Percentiles rank a stretch among this genome's conserved stretches.
Conservation (phyloP, 108 stramenopile genomes). For the Cylindrotheca closterium region DNA sequence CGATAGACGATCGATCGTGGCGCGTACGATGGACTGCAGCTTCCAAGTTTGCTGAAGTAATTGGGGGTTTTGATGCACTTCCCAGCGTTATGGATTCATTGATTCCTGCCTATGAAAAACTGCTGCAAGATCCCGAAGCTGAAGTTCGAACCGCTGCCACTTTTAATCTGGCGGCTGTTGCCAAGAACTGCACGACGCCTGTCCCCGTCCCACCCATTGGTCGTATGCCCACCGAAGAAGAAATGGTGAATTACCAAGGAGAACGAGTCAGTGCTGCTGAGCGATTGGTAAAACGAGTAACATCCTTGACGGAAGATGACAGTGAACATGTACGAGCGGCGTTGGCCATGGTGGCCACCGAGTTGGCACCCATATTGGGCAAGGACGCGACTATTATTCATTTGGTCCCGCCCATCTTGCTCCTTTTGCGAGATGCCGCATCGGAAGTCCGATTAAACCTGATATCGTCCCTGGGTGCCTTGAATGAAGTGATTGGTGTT, state of each 20-base stretch:
- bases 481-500: slow-evolving; percentile 95
- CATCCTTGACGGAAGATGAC: slow-evolving; percentile 81
- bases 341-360: slow-evolving; percentile 91
- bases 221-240: slow-evolving; percentile 15
- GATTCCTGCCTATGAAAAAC: slow-evolving; percentile 83
- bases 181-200: slow-evolving; percentile 47
- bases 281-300: slow-evolving; percentile 74
- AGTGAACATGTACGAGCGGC: slow-evolving; percentile 90
- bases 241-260: slow-evolving; percentile 23
- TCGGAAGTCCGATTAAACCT: slow-evolving; percentile 96
- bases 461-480: slow-evolving; percentile 86
- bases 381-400: slow-evolving; percentile 83
- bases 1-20: slow-evolving; percentile 93
- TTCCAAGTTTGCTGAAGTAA: slow-evolving; percentile 81
- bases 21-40: slow-evolving; percentile 95
- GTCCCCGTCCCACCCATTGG: slow-evolving; percentile 51
- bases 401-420: slow-evolving; percentile 93
- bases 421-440: slow-evolving; percentile 90
- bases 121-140: slow-evolving; percentile 90
- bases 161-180: slow-evolving; percentile 76
- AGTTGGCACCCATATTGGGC: slow-evolving; percentile 89
- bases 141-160: slow-evolving; percentile 96
- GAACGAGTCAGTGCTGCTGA: slow-evolving; percentile 64
- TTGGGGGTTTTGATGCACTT: slow-evolving; percentile 57
- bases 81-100: slow-evolving; percentile 69